Conservation (phyloP, 768 basidiomycete genomes). For the Leccinellum rugosiceps region DNA sequence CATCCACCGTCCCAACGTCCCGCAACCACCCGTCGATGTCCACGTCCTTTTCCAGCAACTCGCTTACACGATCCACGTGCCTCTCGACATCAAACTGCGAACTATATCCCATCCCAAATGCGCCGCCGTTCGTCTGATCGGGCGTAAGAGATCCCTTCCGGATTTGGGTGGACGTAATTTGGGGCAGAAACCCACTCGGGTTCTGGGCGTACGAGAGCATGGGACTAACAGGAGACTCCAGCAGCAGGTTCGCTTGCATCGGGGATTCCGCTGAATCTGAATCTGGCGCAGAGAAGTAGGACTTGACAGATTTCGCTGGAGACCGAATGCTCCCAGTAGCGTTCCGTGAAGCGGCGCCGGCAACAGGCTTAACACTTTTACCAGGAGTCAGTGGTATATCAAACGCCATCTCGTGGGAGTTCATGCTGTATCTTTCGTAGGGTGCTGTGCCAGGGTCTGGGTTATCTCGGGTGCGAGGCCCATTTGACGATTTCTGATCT, state of each 20-base stretch:
- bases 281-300: constrained; percentile 37
- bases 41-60: constrained; percentile 55
- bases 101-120: constrained; percentile 44
- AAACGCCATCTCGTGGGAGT: not conserved
- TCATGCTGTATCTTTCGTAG: not conserved
- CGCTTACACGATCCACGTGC: constrained; percentile 51
- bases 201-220: constrained; percentile 37
- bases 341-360: not conserved
- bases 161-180: constrained; percentile 36
- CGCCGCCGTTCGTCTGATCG: constrained; percentile 22
- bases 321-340: constrained; percentile 20
- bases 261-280: constrained; percentile 32
- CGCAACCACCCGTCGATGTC: constrained; percentile 54
- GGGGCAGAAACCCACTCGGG: constrained; percentile 35
- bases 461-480: constrained; percentile 1
- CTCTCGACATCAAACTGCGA: constrained; percentile 59
- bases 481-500: constrained; percentile 7
- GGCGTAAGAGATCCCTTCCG: constrained; percentile 12
- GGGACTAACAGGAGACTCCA: constrained; percentile 34
- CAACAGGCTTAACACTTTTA: not conserved
- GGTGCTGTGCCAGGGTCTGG: not conserved
- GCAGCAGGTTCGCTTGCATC: constrained; percentile 21
- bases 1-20: constrained; percentile 36
- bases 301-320: constrained; percentile 33
- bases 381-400: constrained; percentile 2